These are phyloP conservation scores for Amborella trichopoda DNA, from an alignment of 164 flowering plant genomes.

Conservation along the genomic window DNA sequence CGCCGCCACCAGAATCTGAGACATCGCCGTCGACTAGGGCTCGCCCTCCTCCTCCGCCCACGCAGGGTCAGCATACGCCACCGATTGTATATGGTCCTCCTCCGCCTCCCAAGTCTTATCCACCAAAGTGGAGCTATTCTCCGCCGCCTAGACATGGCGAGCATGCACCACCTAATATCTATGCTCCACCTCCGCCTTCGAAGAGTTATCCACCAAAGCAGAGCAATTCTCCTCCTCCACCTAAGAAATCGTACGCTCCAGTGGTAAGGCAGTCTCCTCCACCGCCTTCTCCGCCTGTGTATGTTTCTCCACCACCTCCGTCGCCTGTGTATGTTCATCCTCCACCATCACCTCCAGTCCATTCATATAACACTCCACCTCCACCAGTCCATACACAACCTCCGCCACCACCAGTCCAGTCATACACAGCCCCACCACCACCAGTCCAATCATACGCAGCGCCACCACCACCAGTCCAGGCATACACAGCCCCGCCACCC, in stretches of 20 bases:
- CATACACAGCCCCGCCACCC: background rate
- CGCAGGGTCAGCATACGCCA: too few species aligned
- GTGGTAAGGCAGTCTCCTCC: background rate
- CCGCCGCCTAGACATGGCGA: background rate
- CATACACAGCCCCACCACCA: conserved; percentile 1
- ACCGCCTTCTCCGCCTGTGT: conserved; percentile 3
- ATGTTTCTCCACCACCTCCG: conserved; percentile 5
- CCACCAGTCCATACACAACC: conserved; percentile 3
- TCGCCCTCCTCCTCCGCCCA: background rate
- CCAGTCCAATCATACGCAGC: background rate
- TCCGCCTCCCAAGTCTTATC: background rate
- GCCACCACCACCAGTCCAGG: background rate
- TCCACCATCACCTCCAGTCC: conserved; percentile 3
- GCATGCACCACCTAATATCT: background rate
- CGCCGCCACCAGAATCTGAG: background rate
- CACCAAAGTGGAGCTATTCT: background rate
- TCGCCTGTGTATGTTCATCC: background rate
- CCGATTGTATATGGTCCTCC: too few species aligned
- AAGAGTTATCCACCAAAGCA: background rate
- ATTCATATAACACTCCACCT: background rate
- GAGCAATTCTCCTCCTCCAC: background rate
- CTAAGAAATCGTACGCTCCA: background rate
- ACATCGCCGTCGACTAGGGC: background rate
- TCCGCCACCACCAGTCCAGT: conserved; percentile 2
- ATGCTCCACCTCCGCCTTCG: conserved; percentile 2